Evolutionary conservation across 805 yeast species (phyloP).

Genomic region (Candida ovalis): DNA sequence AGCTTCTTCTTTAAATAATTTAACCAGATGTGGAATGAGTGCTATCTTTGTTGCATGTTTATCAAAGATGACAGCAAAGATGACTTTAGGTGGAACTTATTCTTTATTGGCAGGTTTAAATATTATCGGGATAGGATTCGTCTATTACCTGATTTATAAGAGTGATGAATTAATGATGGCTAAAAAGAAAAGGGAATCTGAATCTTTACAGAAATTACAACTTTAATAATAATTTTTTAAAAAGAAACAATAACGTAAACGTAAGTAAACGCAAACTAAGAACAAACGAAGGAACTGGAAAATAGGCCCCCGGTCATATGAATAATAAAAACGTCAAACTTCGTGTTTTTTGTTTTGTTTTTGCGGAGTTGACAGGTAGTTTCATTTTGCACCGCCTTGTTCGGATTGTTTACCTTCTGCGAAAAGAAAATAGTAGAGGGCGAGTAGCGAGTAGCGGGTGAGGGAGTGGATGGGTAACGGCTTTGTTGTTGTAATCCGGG

Average conservation of each 20-base stretch:
- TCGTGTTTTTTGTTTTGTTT: too few species aligned
- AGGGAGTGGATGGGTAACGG: too few species aligned
- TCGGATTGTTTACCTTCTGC: neutral
- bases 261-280: neutral
- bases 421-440: too few species aligned
- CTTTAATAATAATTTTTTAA: neutral
- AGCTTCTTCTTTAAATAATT: constrained; percentile 68
- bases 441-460: too few species aligned
- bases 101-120: constrained; percentile 62
- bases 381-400: too few species aligned
- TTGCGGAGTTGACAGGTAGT: too few species aligned
- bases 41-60: constrained; percentile 71
- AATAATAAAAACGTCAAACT: too few species aligned
- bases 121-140: constrained; percentile 9
- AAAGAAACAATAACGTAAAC: too few species aligned
- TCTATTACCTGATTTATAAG: constrained; percentile 13
- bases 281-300: too few species aligned
- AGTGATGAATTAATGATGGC: constrained; percentile 17
- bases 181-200: constrained; percentile 3
- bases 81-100: constrained; percentile 75
- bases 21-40: constrained; percentile 67
- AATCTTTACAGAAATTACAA: neutral
- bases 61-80: constrained; percentile 48
- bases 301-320: too few species aligned
- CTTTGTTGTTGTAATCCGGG: too few species aligned